These are phyloP conservation scores for Silene vulgaris DNA, from an alignment of 179 eudicot species.

Conservation along the genomic window DNA sequence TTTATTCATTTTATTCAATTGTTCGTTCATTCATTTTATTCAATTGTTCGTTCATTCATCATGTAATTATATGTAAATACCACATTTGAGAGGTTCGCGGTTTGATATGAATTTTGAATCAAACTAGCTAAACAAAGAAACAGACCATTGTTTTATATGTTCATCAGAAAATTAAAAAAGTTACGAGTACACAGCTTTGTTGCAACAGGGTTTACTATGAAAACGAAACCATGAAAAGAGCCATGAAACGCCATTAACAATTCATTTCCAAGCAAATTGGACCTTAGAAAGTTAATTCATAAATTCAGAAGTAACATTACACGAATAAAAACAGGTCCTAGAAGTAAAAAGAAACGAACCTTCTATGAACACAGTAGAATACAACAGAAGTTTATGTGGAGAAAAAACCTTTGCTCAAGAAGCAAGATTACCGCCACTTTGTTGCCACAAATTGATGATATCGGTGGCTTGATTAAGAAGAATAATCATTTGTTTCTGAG, in stretches of 20 bases:
- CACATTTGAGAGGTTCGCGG: background rate
- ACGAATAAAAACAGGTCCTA: conserved; percentile 3
- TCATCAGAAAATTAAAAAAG: background rate
- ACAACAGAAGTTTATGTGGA: conserved; percentile 9
- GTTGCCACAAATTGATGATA: conserved; percentile 91
- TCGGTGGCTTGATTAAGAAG: conserved; percentile 92
- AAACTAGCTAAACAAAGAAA: background rate
- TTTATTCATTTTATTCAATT: background rate
- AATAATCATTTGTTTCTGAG: conserved; percentile 87
- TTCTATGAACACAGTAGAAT: conserved; percentile 12
- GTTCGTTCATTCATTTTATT: conserved; percentile 10
- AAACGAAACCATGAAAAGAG: background rate
- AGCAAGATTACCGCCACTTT: conserved; percentile 71
- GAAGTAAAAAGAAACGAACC: background rate
- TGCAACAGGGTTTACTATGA: conserved; percentile 2
- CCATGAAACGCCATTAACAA: background rate
- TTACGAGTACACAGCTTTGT: background rate
- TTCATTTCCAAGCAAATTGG: background rate
- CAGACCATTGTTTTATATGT: background rate
- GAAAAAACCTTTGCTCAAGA: conserved; percentile 7
- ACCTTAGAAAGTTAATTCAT: conserved; percentile 12
- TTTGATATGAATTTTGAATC: background rate
- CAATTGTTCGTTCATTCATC: background rate
- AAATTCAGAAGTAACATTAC: conserved; percentile 8
- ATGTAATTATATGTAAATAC: background rate